phyloP scores from a whole-genome alignment of 208 protist genomes.

The Porcisia deanei region DNA sequence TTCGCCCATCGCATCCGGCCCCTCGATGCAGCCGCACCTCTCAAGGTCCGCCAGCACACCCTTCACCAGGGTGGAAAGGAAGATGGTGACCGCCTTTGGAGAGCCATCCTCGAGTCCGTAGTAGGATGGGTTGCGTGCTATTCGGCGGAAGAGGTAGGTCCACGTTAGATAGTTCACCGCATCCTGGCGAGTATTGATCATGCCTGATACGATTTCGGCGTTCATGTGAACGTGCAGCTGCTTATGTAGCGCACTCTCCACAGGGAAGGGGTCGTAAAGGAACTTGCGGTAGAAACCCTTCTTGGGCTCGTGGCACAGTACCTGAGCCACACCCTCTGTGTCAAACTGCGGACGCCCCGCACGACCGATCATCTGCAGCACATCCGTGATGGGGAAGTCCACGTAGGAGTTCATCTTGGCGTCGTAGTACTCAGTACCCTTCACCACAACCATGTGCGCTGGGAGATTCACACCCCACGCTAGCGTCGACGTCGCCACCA shows the following conservation, averaged over 20 bases:
- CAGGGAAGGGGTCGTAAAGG: conserved; percentile 99
- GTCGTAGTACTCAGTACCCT: conserved; percentile 99
- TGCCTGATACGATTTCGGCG: conserved; percentile 97
- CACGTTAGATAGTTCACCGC: conserved; percentile 99
- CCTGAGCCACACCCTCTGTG: conserved; percentile 94
- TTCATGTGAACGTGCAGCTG: conserved; percentile 99
- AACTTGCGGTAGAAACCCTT: conserved; percentile 99
- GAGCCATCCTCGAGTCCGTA: conserved; percentile 96
- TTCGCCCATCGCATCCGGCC: conserved; percentile 43
- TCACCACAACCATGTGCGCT: conserved; percentile 99
- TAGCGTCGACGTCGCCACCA: conserved; percentile 98
- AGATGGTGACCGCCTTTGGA: conserved; percentile 84
- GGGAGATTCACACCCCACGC: conserved; percentile 99
- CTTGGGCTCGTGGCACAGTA: conserved; percentile 97
- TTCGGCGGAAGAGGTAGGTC: conserved; percentile 99
- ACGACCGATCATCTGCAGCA: conserved; percentile 99
- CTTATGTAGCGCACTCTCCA: conserved; percentile 96
- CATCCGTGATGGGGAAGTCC: conserved; percentile 99
- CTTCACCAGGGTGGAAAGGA: conserved; percentile 84
- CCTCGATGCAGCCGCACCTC: conserved; percentile 82
- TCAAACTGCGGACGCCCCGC: conserved; percentile 98
- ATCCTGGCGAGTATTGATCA: conserved; percentile 94
- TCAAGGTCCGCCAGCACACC: conserved; percentile 84
- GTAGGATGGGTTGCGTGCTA: conserved; percentile 98
- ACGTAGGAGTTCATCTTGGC: conserved; percentile 97